A percentile compares a stretch with the other conserved stretches of the same genome.
phyloP scores from a whole-genome alignment of 176 grass and related monocot species.

The Coix lacrymajobi region DNA sequence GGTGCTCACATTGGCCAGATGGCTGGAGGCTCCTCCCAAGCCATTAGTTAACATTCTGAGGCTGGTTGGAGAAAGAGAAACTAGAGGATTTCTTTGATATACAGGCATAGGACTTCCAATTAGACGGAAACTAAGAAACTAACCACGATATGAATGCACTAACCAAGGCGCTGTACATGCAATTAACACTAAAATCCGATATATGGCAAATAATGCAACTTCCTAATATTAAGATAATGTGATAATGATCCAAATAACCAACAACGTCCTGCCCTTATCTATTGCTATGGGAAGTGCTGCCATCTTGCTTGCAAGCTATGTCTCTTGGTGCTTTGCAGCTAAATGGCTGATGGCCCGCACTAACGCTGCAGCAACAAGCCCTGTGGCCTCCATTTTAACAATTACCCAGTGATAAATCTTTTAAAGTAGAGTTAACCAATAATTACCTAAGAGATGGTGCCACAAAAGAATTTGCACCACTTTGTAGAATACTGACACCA shows the following conservation, averaged over 20 bases:
- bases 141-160: not conserved
- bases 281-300: not conserved
- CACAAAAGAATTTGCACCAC: slow-evolving; percentile 93
- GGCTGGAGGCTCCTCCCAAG: not conserved
- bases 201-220: not conserved
- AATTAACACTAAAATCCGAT: not conserved
- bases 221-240: not conserved
- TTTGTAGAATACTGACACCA: slow-evolving; percentile 96
- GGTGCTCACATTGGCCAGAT: not conserved
- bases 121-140: not conserved
- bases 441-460: slow-evolving; percentile 86
- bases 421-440: not conserved
- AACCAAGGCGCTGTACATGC: not conserved
- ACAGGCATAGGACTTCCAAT: not conserved
- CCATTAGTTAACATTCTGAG: not conserved
- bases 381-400: not conserved
- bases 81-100: not conserved
- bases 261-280: not conserved
- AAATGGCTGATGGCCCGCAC: not conserved
- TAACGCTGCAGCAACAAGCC: not conserved
- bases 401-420: not conserved
- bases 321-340: not conserved
- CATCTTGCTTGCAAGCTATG: not conserved
- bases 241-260: not conserved
- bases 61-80: not conserved